A percentile compares a stretch with the other conserved stretches of the same genome.
Evolutionary conservation across 2,329 filamentous ascomycete species (phyloP).

Genomic region (Leptographium lundbergii): DNA sequence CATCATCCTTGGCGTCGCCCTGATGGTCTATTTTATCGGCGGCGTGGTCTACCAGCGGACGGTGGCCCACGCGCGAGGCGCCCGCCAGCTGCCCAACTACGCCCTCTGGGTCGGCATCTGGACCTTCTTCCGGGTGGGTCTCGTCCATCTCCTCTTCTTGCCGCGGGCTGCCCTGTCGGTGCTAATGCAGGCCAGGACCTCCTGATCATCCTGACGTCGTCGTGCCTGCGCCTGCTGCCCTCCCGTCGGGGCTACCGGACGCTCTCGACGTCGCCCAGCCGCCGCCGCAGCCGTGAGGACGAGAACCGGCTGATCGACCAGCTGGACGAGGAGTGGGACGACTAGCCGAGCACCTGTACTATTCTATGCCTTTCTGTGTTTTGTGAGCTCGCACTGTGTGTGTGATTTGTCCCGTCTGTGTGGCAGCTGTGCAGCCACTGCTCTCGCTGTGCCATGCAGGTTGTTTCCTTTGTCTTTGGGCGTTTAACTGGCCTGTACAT

Average conservation of each 20-base stretch:
- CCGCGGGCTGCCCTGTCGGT: too few species aligned
- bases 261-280: conserved; percentile 40
- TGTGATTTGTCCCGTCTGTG: neutral
- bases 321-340: conserved; percentile 94
- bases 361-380: neutral
- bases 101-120: conserved; percentile 81
- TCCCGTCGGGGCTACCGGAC: conserved; percentile 54
- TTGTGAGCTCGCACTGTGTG: neutral
- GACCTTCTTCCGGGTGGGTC: conserved; percentile 66
- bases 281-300: conserved; percentile 50
- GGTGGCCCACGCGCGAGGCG: conserved; percentile 86
- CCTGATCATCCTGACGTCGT: conserved; percentile 55
- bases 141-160: neutral
- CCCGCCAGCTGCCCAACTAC: conserved; percentile 93
- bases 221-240: conserved; percentile 54
- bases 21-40: conserved; percentile 80
- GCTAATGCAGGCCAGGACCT: conserved; percentile 35
- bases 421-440: neutral
- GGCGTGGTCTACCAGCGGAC: conserved; percentile 93
- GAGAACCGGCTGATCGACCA: conserved; percentile 94
- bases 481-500: neutral
- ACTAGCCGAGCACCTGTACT: conserved; percentile 26
- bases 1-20: conserved; percentile 64
- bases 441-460: neutral
- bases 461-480: neutral